A percentile compares a stretch with the other conserved stretches of the same genome.
These are phyloP conservation scores for Casaregolazyma suthepensis DNA, from an alignment of 1,139 yeast genomes.

Conservation along the genomic window DNA sequence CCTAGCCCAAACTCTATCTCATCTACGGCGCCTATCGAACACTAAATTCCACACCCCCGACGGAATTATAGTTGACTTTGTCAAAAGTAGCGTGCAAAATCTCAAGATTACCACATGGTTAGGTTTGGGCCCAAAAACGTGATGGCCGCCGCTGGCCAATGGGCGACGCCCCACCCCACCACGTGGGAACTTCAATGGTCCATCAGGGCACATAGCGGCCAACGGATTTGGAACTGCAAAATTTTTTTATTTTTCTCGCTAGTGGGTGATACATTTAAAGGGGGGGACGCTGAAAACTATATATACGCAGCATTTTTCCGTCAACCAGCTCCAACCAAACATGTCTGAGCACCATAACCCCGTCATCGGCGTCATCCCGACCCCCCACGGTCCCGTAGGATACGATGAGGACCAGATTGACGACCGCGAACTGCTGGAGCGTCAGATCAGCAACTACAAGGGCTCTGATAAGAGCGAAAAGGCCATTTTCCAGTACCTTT, in stretches of 20 bases:
- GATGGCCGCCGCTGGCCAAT: neutral
- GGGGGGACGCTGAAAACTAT: neutral
- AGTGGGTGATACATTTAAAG: neutral
- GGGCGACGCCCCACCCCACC: neutral
- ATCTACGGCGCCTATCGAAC: neutral
- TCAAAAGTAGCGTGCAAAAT: neutral
- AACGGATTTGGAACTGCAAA: neutral
- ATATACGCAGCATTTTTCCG: neutral
- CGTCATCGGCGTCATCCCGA: slow-evolving; percentile 31
- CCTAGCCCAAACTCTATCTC: neutral
- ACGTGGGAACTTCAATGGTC: neutral
- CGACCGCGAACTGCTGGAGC: slow-evolving; percentile 26
- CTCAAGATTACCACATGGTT: neutral
- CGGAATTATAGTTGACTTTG: neutral
- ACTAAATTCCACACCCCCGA: neutral
- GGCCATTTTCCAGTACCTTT: slow-evolving; percentile 29
- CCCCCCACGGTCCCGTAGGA: slow-evolving; percentile 34
- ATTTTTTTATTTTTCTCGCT: slow-evolving; percentile 3
- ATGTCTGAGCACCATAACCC: slow-evolving; percentile 26
- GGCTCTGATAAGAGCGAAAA: slow-evolving; percentile 28
- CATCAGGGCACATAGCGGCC: neutral
- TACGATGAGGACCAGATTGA: slow-evolving; percentile 26
- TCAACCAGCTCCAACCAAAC: neutral
- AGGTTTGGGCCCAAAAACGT: neutral
- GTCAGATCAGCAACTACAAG: slow-evolving; percentile 21